Evolutionary conservation across 805 yeast species (phyloP).

Genomic region (Wickerhamomyces tratensis): DNA sequence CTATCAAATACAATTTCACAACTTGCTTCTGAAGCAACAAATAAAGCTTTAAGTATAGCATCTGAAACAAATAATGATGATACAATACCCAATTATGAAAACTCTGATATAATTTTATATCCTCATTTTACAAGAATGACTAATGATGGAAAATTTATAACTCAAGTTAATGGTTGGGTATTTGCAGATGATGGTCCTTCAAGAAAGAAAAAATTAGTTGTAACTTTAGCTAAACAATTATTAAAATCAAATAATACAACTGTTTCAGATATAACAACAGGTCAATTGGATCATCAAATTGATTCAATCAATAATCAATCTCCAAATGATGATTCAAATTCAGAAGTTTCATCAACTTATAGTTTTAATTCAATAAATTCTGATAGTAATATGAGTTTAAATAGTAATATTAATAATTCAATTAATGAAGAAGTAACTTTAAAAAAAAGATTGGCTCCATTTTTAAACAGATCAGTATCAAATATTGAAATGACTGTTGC

Average conservation of each 20-base stretch:
- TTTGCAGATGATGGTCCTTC: slow-evolving; percentile 59
- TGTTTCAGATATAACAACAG: slow-evolving; percentile 16
- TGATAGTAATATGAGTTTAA: neutral
- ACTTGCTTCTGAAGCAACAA: slow-evolving; percentile 34
- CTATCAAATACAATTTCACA: slow-evolving; percentile 37
- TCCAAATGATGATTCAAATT: slow-evolving; percentile 3
- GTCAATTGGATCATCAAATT: slow-evolving; percentile 27
- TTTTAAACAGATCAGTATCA: slow-evolving; percentile 60
- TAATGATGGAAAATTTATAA: slow-evolving; percentile 30
- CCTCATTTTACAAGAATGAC: slow-evolving; percentile 41
- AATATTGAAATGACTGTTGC: slow-evolving; percentile 43
- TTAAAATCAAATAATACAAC: slow-evolving; percentile 28
- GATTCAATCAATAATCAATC: slow-evolving; percentile 9
- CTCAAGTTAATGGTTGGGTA: slow-evolving; percentile 65
- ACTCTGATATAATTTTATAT: slow-evolving; percentile 51
- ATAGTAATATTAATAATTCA: slow-evolving; percentile 5
- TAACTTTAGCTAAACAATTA: slow-evolving; percentile 61
- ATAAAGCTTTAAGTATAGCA: slow-evolving; percentile 9
- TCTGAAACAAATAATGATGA: slow-evolving; percentile 4
- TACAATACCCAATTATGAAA: slow-evolving; percentile 20
- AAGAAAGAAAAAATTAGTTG: slow-evolving; percentile 60
- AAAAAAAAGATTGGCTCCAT: slow-evolving; percentile 56
- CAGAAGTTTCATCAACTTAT: neutral
- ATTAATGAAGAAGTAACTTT: slow-evolving; percentile 35
- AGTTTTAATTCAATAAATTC: slow-evolving; percentile 1